Percentiles rank a stretch among this genome's conserved stretches.
Evolutionary conservation across 345 rosid species (phyloP).

Genomic region (Eutrema heterophyllum): DNA sequence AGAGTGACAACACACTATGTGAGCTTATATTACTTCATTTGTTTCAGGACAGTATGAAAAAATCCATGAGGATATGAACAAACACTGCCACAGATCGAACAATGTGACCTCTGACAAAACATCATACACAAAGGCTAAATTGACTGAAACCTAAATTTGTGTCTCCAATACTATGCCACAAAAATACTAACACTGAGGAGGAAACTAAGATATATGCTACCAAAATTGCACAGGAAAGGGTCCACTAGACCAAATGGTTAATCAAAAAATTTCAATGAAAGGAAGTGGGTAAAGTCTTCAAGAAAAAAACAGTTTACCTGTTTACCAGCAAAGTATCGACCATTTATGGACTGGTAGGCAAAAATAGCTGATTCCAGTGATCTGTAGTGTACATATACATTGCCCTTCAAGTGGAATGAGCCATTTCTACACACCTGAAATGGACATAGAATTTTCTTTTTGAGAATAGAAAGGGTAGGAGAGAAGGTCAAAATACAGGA

Average conservation of each 20-base stretch:
- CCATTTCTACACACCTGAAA: conserved; percentile 85
- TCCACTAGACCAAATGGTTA: background rate
- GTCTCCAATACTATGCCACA: background rate
- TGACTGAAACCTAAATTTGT: background rate
- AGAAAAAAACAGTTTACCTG: conserved; percentile 48
- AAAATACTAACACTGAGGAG: background rate
- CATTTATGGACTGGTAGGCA: conserved; percentile 62
- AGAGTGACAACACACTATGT: background rate
- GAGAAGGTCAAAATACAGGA: conserved; percentile 6
- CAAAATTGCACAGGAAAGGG: background rate
- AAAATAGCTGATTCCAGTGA: conserved; percentile 70
- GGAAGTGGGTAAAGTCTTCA: background rate
- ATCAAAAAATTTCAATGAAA: background rate
- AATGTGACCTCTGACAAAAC: conserved; percentile 2
- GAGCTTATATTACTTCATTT: background rate
- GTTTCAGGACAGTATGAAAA: background rate
- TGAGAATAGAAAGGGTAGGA: conserved; percentile 5
- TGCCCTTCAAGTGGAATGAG: conserved; percentile 88
- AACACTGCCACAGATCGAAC: background rate
- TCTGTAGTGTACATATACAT: conserved; percentile 82
- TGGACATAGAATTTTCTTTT: conserved; percentile 11
- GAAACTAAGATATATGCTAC: background rate
- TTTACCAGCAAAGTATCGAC: conserved; percentile 95
- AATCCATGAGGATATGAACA: background rate
- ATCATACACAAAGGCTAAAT: background rate